Evolutionary conservation across 371 early-diverging fungal genomes (phyloP), one percentile per base, ranked within the genome.

Genomic region (Amoeboaphelidium occidentale): DNA sequence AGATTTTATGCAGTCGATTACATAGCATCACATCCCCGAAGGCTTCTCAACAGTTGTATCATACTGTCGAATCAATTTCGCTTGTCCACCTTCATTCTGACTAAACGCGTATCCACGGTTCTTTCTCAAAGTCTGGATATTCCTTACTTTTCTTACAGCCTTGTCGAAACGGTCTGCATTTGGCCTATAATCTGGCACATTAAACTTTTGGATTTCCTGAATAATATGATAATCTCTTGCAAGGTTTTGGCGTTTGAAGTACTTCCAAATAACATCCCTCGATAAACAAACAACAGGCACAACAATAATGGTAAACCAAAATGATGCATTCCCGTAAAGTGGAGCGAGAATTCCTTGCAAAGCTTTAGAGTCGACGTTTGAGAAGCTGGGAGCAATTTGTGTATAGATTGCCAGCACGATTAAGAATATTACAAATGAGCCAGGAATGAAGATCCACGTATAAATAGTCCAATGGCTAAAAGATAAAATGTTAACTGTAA

Each of bases 81-180:
- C 81, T 62, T 91, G 91, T 20, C 92, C 97, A 54, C 76, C 76
- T 55, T 96, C 97, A 63, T 76, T 89, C 61, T 96, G 94, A 42
- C 91, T 87, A 60, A 96, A 96, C 6, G 97, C 97, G 64, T 80
- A 96, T 27, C 97, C 97, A 26, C 97, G 76, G 49, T 74, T 86
- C 28, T 86, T 73, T 57, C 85, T 88, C 24, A 88, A 65, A 24
- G 93, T 74, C 59, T 96, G 94, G 50, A 85, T 79, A 56, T 80
- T 70, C 27, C 94, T 79, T 10, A 63, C 60, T 66, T 91, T 92
- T 69, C 87, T 81, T 13, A 94, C 91, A 0, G 92, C 92, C 63
- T 92, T 88, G 55, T 84, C 74, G 78, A 94, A 94, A 49, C 86
- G 69, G 59, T 94, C 90, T 86, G 87, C 84, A 27, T 92, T 72